Base-by-base conservation (phyloP, 2,329 filamentous ascomycete species). In the Alternaria angustiovoidea region DNA sequence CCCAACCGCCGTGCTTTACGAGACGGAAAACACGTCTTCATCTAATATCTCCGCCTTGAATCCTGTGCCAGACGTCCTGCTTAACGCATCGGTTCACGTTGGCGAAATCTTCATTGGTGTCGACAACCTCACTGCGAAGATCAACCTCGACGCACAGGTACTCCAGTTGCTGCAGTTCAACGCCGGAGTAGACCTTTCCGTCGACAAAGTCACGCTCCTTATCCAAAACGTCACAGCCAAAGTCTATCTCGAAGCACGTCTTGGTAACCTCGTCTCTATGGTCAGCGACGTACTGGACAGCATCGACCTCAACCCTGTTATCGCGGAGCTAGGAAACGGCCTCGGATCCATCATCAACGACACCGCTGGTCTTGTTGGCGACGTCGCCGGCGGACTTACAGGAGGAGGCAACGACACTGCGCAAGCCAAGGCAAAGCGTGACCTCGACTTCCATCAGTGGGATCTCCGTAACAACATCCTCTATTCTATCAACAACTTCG, bases 401-500 rank as follows among this genome's bases (percentile, higher is more conserved):
- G 61, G 52, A 38, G 48, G 48, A 8, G 44, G 43, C 22, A 60
- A 66, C 44, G 32, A 59, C 4, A 59, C 65, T n/a, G 55, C 64
- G 0, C 62, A 61, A 56, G 57, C 63, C 39, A 66, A 62, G 54
- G 41, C 63, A 18, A 77, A 77, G 57, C 68, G 74, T 39, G 64
- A 70, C 38, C 52, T 75, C n/a, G 73, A 76, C 46, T 64, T 73
- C 36, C 68, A 72, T 43, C 73, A 77, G 59, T 85, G 83, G 75
- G 82, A 85, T 47, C 75, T 88, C 42, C 77, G 79, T 56, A 80
- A 87, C 76, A 86, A 86, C 70, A 85, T 89, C 61, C 82, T 89
- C 34, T 88, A 86, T 76, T 86, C 84, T 28, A 74, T 87, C 72
- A 88, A 88, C 76, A 83, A 89, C 78, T 89, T 87, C 72, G 79